Evolutionary conservation across 73 alveolate species (phyloP).

Genomic region (Urostyla sp.): DNA sequence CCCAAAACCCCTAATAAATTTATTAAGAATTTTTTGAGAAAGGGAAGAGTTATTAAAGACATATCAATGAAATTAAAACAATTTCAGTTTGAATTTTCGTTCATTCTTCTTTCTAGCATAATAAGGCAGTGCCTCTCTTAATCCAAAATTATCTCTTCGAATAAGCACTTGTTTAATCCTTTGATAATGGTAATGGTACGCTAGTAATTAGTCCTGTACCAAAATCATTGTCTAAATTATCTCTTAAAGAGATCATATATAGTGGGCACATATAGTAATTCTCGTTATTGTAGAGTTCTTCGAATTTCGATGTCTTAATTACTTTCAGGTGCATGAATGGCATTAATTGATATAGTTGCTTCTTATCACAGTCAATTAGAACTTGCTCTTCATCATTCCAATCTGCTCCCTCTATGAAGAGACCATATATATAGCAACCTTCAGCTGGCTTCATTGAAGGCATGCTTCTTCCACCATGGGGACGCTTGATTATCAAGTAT

Average conservation of each 20-base stretch:
- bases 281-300: conserved; percentile 6
- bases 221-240: conserved; percentile 34
- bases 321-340: conserved; percentile 54
- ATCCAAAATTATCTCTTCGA: conserved; percentile 65
- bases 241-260: conserved; percentile 53
- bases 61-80: background rate
- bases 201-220: conserved; percentile 44
- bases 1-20: no score
- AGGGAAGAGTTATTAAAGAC: no score
- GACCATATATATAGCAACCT: conserved; percentile 59
- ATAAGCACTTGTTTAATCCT: background rate
- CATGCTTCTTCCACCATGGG: background rate
- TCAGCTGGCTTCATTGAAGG: conserved; percentile 20
- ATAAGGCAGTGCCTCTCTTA: conserved; percentile 68
- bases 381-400: conserved; percentile 36
- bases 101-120: conserved; percentile 63
- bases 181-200: conserved; percentile 45
- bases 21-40: no score
- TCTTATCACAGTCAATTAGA: conserved; percentile 50
- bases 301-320: conserved; percentile 18
- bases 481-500: background rate
- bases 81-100: background rate
- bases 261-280: conserved; percentile 60
- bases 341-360: conserved; percentile 40
- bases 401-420: conserved; percentile 69